Evolutionary conservation across 345 rosid genomes (phyloP).

Genomic region (Eucalyptus sideroxylon): DNA sequence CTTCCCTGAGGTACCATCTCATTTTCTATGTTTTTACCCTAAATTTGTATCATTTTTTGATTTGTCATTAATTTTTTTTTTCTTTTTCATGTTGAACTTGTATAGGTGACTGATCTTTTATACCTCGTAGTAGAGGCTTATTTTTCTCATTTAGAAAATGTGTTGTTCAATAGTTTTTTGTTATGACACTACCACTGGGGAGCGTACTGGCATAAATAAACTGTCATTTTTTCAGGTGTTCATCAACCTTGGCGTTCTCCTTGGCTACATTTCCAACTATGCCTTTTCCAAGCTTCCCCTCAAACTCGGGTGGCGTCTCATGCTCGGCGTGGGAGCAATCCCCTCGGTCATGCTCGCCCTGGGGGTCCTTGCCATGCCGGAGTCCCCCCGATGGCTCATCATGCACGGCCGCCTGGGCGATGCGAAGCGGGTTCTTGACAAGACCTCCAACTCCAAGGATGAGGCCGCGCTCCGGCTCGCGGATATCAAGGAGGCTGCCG

Average conservation of each 20-base stretch:
- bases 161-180: neutral
- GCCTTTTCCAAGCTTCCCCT: slow-evolving; percentile 55
- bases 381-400: slow-evolving; percentile 97
- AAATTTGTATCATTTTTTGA: neutral
- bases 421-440: slow-evolving; percentile 68
- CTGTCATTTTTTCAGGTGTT: slow-evolving; percentile 39
- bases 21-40: neutral
- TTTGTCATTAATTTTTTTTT: neutral
- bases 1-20: slow-evolving; percentile 43
- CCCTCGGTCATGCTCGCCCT: slow-evolving; percentile 53
- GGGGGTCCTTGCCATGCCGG: slow-evolving; percentile 76
- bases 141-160: neutral
- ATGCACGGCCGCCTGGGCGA: slow-evolving; percentile 86
- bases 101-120: neutral
- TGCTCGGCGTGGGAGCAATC: slow-evolving; percentile 78
- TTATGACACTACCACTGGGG: neutral
- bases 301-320: slow-evolving; percentile 68
- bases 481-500: slow-evolving; percentile 81
- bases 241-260: slow-evolving; percentile 54
- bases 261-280: slow-evolving; percentile 81
- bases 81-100: neutral
- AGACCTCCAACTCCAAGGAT: slow-evolving; percentile 55
- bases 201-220: neutral
- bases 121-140: neutral
- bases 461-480: slow-evolving; percentile 51